A percentile compares a stretch with the other conserved stretches of the same genome.
These are phyloP conservation scores for Cutaneotrichosporon dermatis DNA, from an alignment of 1,284 basidiomycete species.

Conservation along the genomic window DNA sequence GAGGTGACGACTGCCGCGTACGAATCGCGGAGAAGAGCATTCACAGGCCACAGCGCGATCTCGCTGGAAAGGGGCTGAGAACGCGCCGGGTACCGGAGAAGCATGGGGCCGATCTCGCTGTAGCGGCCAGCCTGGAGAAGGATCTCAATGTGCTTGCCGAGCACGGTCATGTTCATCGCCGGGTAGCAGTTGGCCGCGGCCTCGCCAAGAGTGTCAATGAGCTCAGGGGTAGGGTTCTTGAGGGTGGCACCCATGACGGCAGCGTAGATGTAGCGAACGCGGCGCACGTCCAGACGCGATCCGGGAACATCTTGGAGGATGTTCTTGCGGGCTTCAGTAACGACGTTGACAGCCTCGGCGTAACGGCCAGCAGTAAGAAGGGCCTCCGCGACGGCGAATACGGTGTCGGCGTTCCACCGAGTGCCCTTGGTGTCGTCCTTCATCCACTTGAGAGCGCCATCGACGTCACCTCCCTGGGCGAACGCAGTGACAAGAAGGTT, in stretches of 20 bases:
- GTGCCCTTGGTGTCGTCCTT: conserved; percentile 31
- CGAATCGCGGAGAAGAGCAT: neutral
- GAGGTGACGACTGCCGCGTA: conserved; percentile 1
- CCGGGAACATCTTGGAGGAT: neutral
- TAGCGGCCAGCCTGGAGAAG: conserved; percentile 10
- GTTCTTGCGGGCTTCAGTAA: neutral
- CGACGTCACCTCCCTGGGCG: conserved; percentile 58
- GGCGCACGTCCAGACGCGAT: neutral
- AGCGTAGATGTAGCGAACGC: neutral
- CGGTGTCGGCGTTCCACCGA: neutral
- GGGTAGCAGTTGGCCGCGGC: conserved; percentile 17
- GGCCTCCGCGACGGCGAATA: conserved; percentile 39
- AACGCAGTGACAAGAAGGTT: conserved; percentile 65
- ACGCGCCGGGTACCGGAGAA: conserved; percentile 2
- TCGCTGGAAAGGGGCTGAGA: neutral
- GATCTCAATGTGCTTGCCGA: conserved; percentile 14
- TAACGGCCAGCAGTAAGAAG: conserved; percentile 54
- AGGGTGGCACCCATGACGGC: conserved; percentile 52
- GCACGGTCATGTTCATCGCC: conserved; percentile 3
- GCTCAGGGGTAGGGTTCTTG: conserved; percentile 51
- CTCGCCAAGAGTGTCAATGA: conserved; percentile 41
- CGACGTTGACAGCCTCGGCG: conserved; percentile 42
- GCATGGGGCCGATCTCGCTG: conserved; percentile 10
- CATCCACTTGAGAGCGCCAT: conserved; percentile 67
- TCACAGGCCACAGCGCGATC: too few species aligned